phyloP scores from a whole-genome alignment of 176 grass and related monocot genomes.

The Aegilops sharonensis region DNA sequence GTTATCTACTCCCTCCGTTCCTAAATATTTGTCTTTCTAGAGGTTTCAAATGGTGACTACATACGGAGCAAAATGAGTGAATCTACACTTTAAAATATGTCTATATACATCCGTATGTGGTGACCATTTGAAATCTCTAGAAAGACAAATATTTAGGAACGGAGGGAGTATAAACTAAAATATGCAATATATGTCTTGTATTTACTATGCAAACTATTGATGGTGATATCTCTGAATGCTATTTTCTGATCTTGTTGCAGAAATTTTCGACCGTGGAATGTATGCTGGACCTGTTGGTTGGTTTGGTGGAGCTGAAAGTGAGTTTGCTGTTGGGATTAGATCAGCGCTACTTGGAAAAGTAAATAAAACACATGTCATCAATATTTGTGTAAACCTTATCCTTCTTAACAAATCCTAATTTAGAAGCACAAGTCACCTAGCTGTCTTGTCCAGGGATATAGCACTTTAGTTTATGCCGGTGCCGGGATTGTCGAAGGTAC shows the following conservation, averaged over 20 bases:
- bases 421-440: not conserved
- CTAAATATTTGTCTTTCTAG: too few relatives aligned
- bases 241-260: constrained; percentile 10
- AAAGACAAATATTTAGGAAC: too few relatives aligned
- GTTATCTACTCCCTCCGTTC: not conserved
- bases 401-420: constrained; percentile 7
- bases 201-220: not conserved
- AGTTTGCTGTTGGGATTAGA: constrained; percentile 97
- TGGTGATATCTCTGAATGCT: not conserved
- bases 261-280: constrained; percentile 97
- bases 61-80: too few relatives aligned
- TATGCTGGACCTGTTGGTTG: constrained; percentile 92
- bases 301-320: constrained; percentile 93
- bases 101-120: too few relatives aligned
- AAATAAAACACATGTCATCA: constrained; percentile 14
- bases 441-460: constrained; percentile 50
- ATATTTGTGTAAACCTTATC: constrained; percentile 2
- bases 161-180: not conserved
- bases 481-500: constrained; percentile 93
- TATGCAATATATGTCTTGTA: not conserved
- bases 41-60: too few relatives aligned
- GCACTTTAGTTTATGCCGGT: constrained; percentile 78
- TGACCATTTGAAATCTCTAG: too few relatives aligned
- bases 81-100: too few relatives aligned
- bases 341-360: constrained; percentile 89